Base-by-base conservation (phyloP, 2,329 filamentous ascomycete genomes). In the Exophiala xenobiotica region DNA sequence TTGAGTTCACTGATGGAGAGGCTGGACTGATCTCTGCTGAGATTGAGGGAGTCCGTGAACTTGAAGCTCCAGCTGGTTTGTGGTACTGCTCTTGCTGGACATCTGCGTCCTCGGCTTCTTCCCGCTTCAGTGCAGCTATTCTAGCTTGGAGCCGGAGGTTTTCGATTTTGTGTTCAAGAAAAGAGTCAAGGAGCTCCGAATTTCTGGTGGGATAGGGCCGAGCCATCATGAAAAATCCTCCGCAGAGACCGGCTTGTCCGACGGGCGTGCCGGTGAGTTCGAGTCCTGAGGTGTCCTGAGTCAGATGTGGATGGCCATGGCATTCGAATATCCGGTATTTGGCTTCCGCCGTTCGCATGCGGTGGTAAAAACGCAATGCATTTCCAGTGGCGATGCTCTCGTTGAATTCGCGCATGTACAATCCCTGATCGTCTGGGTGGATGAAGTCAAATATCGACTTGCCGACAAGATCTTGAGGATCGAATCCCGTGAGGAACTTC, bases 101-200 rank as follows among this genome's bases (percentile, higher is more conserved):
- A 53, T 87, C 86, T 12, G 79, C 78, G 54, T 95, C 91, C 48
- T 91, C 88, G 50, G 86, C 83, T 68, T 96, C 92, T 68, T 96
- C 92, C 55, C 81, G 80, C 61, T 88, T 88, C 48, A 96, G 75
- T 70, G 95, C 90, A 14, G 86, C 84, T 56, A 97, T 95, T 37
- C 89, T 83, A 62, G 89, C 87, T 63, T 83, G 84, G 42, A 97
- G 71, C 3, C 91, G 82, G 72, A 96, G 90, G 64, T 96, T 96
- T 68, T 96, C 92, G 48, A 96, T 92, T 70, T 96, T 96, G 73
- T 96, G 91, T 68, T 97, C 92, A 22, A 97, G 77, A 64, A 96
- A 96, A 0, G 90, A 95, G 70, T 97, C 91, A 16, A 96, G 77
- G 8, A 96, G 77, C 3, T 81, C 82, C 1, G 90, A 86, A 65